Conservation (phyloP, 2,329 filamentous ascomycete genomes). For the Aspergillus transmontanensis region DNA sequence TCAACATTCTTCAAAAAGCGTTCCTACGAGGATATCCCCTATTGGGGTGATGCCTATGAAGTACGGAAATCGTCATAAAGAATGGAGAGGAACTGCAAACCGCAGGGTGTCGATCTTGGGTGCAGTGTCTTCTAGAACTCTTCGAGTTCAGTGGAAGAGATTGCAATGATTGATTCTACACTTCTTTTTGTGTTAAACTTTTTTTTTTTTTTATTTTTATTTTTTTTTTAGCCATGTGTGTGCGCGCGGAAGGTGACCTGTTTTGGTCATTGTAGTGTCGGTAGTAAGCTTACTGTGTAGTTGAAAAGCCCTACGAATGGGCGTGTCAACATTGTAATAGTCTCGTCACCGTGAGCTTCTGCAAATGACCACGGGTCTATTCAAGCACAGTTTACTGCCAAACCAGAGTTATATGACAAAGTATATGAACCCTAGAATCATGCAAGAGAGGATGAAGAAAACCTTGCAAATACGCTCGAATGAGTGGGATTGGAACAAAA, state of each 20-base stretch:
- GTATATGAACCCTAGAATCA: background rate
- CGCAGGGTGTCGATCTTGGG: conserved; percentile 57
- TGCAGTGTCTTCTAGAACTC: conserved; percentile 55
- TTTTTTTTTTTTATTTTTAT: conserved; percentile 4
- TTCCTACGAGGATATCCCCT: conserved; percentile 55
- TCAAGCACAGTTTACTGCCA: background rate
- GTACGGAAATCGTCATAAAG: conserved; percentile 60
- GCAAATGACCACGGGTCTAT: background rate
- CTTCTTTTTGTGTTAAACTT: conserved; percentile 22
- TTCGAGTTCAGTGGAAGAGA: conserved; percentile 50
- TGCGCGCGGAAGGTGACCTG: background rate
- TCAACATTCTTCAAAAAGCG: conserved; percentile 60
- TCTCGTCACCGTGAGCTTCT: background rate
- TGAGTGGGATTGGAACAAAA: background rate
- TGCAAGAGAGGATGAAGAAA: no score
- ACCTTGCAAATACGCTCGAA: background rate
- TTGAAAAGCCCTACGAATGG: background rate
- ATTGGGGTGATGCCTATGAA: conserved; percentile 50
- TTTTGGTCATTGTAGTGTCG: background rate
- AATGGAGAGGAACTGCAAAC: conserved; percentile 53
- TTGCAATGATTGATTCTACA: conserved; percentile 64
- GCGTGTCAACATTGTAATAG: background rate
- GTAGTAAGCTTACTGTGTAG: background rate
- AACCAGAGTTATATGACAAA: background rate
- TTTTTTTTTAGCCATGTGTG: background rate